Conservation (phyloP, 768 basidiomycete genomes). For the Strobilomyces confusus region DNA sequence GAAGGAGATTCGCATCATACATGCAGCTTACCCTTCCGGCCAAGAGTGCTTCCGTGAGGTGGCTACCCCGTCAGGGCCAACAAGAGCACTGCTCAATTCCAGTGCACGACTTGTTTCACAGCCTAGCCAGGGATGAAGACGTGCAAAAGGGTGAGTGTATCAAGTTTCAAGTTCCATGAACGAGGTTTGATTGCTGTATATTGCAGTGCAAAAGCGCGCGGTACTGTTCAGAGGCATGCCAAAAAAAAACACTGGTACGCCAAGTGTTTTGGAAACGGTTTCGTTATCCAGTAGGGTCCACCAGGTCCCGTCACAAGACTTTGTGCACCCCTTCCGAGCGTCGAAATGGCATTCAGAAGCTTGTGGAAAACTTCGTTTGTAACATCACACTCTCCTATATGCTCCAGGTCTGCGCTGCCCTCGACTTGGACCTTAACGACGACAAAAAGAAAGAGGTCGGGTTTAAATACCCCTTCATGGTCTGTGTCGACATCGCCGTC, state of each 20-base stretch:
- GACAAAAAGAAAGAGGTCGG: constrained; percentile 9
- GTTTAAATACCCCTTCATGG: constrained; percentile 13
- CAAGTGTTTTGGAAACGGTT: too few species aligned
- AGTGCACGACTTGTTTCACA: constrained; percentile 16
- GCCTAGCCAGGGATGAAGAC: constrained; percentile 7
- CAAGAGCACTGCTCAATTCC: not conserved
- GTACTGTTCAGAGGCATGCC: constrained; percentile 22
- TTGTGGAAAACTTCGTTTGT: constrained; percentile 8
- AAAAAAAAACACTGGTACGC: constrained; percentile 18
- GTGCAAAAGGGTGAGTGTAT: constrained; percentile 8
- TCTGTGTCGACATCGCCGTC: constrained; percentile 12
- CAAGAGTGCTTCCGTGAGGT: constrained; percentile 2
- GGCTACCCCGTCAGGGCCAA: constrained; percentile 11
- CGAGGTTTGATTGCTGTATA: not conserved
- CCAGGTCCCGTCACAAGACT: constrained; percentile 14
- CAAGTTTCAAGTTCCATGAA: not conserved
- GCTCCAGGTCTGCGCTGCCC: constrained; percentile 11
- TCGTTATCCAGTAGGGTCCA: not conserved
- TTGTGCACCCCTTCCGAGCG: constrained; percentile 10
- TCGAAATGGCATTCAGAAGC: constrained; percentile 13
- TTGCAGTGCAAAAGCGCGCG: constrained; percentile 18
- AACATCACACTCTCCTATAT: constrained; percentile 5
- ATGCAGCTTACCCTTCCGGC: constrained; percentile 7
- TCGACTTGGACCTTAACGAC: constrained; percentile 10
- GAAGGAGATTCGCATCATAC: constrained; percentile 2